These are phyloP conservation scores for Protea cynaroides DNA, from an alignment of 164 flowering plant genomes.

Conservation along the genomic window DNA sequence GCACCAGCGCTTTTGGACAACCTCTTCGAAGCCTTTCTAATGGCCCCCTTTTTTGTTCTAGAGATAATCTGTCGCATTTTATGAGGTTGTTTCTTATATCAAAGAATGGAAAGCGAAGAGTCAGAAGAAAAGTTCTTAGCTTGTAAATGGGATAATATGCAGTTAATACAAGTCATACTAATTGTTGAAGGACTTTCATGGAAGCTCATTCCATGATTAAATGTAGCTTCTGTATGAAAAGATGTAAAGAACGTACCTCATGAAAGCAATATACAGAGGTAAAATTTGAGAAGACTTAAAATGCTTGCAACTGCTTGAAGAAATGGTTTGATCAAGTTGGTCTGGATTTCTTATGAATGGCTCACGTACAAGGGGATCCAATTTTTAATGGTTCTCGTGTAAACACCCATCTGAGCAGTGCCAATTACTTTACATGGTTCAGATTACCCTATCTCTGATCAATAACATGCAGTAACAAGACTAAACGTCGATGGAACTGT, in stretches of 20 bases:
- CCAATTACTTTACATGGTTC: not conserved
- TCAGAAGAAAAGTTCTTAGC: slow-evolving; percentile 35
- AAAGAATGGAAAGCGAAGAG: slow-evolving; percentile 61
- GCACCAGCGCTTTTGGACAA: slow-evolving; percentile 66
- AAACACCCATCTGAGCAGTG: not conserved
- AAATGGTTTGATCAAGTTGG: not conserved
- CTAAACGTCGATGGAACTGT: slow-evolving; percentile 24
- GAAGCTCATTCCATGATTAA: no score
- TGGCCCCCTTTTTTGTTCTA: slow-evolving; percentile 68
- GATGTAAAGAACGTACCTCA: no score
- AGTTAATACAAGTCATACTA: not conserved
- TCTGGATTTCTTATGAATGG: not conserved
- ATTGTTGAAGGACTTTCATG: no score
- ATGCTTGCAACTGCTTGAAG: not conserved
- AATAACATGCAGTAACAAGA: no score
- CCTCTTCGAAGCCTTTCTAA: slow-evolving; percentile 53
- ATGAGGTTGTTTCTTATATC: slow-evolving; percentile 13
- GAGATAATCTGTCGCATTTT: slow-evolving; percentile 31
- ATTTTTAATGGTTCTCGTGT: no score
- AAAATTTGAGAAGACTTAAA: not conserved
- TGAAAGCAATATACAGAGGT: not conserved
- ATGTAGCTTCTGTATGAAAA: not conserved
- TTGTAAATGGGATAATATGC: not conserved
- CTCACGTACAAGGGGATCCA: not conserved
- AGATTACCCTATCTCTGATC: not conserved